Evolutionary conservation across 2,329 filamentous ascomycete species (phyloP).

Genomic region (Claviceps purpurea): DNA sequence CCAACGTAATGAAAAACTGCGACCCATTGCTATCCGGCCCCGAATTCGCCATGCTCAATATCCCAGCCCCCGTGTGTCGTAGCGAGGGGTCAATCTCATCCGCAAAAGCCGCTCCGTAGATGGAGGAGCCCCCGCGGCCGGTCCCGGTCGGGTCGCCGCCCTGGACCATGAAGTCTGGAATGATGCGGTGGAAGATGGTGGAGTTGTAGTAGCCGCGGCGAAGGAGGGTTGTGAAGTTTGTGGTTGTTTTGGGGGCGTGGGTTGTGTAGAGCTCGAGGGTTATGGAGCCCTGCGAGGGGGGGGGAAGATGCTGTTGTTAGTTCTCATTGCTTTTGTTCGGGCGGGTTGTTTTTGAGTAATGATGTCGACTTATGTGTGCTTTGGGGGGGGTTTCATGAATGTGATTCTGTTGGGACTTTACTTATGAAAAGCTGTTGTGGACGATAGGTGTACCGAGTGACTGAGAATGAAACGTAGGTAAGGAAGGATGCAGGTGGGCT

Average conservation of each 20-base stretch:
- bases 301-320: no score
- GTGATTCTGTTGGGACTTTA: no score
- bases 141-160: constrained; percentile 90
- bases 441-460: not conserved
- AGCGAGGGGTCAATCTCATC: constrained; percentile 73
- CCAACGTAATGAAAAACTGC: constrained; percentile 93
- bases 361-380: no score
- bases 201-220: constrained; percentile 77
- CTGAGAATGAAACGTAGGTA: not conserved
- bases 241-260: constrained; percentile 81
- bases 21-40: constrained; percentile 88
- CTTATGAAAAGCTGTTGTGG: no score
- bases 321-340: no score
- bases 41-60: constrained; percentile 94
- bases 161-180: constrained; percentile 93
- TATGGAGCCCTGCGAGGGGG: constrained; percentile 54
- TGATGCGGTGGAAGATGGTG: constrained; percentile 84
- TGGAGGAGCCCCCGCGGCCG: constrained; percentile 73
- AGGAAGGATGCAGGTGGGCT: not conserved
- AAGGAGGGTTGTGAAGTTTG: constrained; percentile 73
- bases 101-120: constrained; percentile 87
- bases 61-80: constrained; percentile 83
- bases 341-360: not conserved
- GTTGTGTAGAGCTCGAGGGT: constrained; percentile 77
- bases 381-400: no score